phyloP scores from a whole-genome alignment of 345 rosid genomes.

The Eucalyptus cladocalyx region DNA sequence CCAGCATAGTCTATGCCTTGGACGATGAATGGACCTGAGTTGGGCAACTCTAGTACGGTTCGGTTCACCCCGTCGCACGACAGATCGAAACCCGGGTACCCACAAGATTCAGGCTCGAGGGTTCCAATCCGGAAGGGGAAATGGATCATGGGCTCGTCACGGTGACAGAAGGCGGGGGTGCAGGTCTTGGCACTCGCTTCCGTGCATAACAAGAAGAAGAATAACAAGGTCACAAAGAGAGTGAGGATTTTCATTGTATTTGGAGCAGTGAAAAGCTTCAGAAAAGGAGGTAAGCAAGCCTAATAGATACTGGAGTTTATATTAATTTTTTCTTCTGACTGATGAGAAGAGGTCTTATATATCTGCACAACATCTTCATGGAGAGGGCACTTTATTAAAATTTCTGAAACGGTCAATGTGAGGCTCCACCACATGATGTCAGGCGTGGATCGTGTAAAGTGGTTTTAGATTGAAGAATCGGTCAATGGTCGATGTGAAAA shows the following conservation, averaged over 20 bases:
- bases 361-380: not conserved
- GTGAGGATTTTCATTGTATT: not conserved
- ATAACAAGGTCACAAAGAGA: not conserved
- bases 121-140: constrained; percentile 46
- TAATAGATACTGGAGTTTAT: not conserved
- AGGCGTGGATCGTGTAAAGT: not conserved
- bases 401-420: not conserved
- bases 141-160: constrained; percentile 20
- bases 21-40: constrained; percentile 34
- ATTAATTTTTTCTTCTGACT: not conserved
- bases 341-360: not conserved
- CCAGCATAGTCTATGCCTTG: constrained; percentile 34
- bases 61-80: constrained; percentile 30
- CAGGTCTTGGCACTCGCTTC: constrained; percentile 4
- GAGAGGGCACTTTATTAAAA: not conserved
- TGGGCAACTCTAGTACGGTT: constrained; percentile 20
- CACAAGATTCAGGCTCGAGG: constrained; percentile 28
- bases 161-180: constrained; percentile 18
- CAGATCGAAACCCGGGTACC: constrained; percentile 42
- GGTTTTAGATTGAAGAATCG: not conserved
- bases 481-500: not conserved
- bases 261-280: not conserved
- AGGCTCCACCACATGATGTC: not conserved
- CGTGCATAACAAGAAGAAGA: not conserved
- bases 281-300: not conserved